Base-by-base conservation (phyloP, 169 alveolate genomes). In the Plasmodium fragile region DNA sequence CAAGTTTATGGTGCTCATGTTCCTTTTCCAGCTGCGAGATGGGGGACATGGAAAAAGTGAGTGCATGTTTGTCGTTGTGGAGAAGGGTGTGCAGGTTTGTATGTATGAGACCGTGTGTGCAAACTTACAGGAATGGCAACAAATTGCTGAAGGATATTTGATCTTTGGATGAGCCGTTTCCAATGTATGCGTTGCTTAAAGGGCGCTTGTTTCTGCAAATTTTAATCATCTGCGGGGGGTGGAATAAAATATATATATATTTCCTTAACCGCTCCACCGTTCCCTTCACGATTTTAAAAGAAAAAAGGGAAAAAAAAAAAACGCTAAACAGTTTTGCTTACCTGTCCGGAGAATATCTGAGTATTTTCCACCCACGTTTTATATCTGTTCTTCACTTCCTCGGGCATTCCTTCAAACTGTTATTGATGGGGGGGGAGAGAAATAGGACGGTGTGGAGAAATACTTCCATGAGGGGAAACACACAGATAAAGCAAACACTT, bases 321-420 rank as follows among this genome's bases (percentile, higher is more conserved):
- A 22, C 65, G 41, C 13, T 16, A 43, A 49, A 45, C 41, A 5
- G 13, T 49, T 72, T 32, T 72, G 13, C n/a, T 85, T 85, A 85
- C 93, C 43, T 85, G 93, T 85, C 93, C 85, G 22, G 93, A 85
- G 79, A 85, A 85, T 52, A 85, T 85, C 59, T 85, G 93, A 1
- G 85, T 22, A 52, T 85, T 75, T 34, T 85, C 93, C 18, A 77
- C 84, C 93, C 93, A 85, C 13, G 59, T 85, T 75, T 30, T 77
- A 55, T 85, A 85, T 85, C 93, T 85, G 22, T 73, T 83, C 79
- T 85, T 85, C 41, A 85, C 93, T 75, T 85, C 84, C 41, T 85
- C 73, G 3, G 93, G 93, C 41, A 85, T 39, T 8, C 93, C 93
- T 45, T 85, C 93, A 53, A 85, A 85, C 93, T 85, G 36, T 85